Base-by-base conservation (phyloP, 2,329 filamentous ascomycete genomes). In the Fusarium neocosmosporiellum region DNA sequence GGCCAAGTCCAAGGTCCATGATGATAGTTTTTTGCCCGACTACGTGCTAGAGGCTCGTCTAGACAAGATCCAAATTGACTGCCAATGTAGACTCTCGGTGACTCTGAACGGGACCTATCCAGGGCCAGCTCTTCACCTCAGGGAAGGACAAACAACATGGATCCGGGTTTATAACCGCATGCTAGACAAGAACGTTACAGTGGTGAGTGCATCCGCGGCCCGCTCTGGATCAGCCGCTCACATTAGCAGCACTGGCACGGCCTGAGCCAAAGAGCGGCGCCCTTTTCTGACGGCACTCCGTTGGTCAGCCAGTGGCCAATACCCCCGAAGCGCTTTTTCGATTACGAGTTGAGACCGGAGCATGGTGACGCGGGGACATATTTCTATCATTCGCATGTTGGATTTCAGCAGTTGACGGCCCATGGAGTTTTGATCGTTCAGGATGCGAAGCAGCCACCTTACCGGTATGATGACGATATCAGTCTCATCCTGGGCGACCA, bases 371-470 rank as follows among this genome's bases (percentile, higher is more conserved):
- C 88, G 0, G 91, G 91, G 6, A 89, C 90, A 0, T 93, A 92
- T 75, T 92, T 91, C 77, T 93, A 92, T 75, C 91, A 93, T 76
- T 92, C 90, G 0, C 91, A 93, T 69, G 84, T 92, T 18, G 90
- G 86, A 0, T 88, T 92, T 66, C 90, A 93, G 75, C 87, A 88
- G 0, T 80, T 88, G 36, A 88, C 89, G 16, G 88, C 88, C 0
- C 79, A 85, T 8, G 91, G 91, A 0, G 81, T 87, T 0, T 75
- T 93, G 36, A 88, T 91, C 53, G 86, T 93, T 2, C 34, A 37
- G 5, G 71, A 73, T 4, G 71, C 67, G 1, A 18, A 36, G 0
- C n/a, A 86, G 88, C 65, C 86, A 1, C 90, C 90, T 0, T 92
- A 91, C 70, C 43, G 85, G 0, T 93, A 91, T 71, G 89, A 93